Evolutionary conservation across 441 rosid genomes (phyloP).

Genomic region (Pelargonium citronellum): DNA sequence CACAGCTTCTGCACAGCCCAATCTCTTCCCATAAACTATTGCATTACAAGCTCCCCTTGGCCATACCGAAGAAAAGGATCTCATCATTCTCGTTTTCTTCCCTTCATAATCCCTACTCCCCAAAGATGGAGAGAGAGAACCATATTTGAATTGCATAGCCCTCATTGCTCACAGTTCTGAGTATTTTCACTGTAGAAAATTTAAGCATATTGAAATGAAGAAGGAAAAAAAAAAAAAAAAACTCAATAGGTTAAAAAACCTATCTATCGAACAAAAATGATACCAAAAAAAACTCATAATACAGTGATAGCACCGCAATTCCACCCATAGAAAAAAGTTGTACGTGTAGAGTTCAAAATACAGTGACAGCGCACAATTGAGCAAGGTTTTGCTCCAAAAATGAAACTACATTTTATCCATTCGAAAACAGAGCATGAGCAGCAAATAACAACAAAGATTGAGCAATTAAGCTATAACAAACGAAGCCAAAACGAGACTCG

Average conservation of each 20-base stretch:
- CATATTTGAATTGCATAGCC: not conserved
- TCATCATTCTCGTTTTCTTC: constrained; percentile 11
- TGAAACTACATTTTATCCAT: not conserved
- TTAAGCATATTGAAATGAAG: not conserved
- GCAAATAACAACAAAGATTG: not conserved
- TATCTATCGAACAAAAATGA: too few relatives aligned
- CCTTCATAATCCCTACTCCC: not conserved
- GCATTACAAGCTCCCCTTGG: constrained; percentile 17
- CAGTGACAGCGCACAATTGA: too few relatives aligned
- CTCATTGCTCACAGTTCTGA: not conserved
- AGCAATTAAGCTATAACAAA: not conserved
- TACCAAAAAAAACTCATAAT: too few relatives aligned
- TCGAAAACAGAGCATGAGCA: not conserved
- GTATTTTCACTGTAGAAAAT: not conserved
- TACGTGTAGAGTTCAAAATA: too few relatives aligned
- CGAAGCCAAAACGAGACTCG: not conserved
- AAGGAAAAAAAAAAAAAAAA: too few relatives aligned
- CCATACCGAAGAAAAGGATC: constrained; percentile 21
- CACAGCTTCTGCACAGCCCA: constrained; percentile 21
- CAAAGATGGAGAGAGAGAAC: not conserved
- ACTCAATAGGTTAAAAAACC: not conserved
- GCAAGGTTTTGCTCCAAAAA: not conserved
- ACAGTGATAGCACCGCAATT: too few relatives aligned
- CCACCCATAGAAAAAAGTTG: too few relatives aligned
- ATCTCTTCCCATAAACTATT: constrained; percentile 19